Conservation (phyloP, 768 basidiomycete species). For the Exidia glandulosa region DNA sequence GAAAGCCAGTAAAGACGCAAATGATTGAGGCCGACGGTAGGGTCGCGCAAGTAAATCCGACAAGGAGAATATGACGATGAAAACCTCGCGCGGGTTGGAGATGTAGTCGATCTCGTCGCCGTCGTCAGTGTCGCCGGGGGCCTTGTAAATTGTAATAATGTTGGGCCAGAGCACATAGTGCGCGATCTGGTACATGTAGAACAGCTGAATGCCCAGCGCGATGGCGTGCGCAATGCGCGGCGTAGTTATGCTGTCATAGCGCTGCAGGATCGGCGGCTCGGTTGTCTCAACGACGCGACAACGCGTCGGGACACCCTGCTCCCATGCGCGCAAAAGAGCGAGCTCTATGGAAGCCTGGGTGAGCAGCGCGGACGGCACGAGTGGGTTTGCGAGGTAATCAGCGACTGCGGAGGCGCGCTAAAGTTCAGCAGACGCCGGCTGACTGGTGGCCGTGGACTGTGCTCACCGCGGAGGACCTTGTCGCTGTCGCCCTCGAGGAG, state of each 20-base stretch:
- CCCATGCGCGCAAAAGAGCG: not conserved
- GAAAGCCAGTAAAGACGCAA: slow-evolving; percentile 32
- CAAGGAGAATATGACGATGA: slow-evolving; percentile 30
- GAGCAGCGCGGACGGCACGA: not conserved
- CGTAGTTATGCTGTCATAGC: not conserved
- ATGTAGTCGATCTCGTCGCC: not conserved
- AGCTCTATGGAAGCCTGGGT: not conserved
- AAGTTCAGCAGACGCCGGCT: not conserved
- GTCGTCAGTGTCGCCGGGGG: not conserved
- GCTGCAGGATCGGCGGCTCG: not conserved
- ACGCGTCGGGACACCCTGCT: not conserved
- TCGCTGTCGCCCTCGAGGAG: not conserved
- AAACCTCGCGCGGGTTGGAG: slow-evolving; percentile 21
- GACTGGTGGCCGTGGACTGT: not conserved
- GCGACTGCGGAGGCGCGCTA: not conserved
- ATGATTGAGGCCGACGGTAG: slow-evolving; percentile 22
- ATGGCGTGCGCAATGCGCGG: not conserved
- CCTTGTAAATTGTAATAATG: not conserved
- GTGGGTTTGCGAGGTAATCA: not conserved
- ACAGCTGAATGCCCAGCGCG: not conserved
- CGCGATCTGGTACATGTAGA: not conserved
- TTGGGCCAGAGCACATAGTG: not conserved
- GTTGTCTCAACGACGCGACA: not conserved
- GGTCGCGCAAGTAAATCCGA: slow-evolving; percentile 24
- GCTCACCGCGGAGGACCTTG: not conserved